phyloP scores from a whole-genome alignment of 164 flowering plant species.

The Cinnamomum chago region DNA sequence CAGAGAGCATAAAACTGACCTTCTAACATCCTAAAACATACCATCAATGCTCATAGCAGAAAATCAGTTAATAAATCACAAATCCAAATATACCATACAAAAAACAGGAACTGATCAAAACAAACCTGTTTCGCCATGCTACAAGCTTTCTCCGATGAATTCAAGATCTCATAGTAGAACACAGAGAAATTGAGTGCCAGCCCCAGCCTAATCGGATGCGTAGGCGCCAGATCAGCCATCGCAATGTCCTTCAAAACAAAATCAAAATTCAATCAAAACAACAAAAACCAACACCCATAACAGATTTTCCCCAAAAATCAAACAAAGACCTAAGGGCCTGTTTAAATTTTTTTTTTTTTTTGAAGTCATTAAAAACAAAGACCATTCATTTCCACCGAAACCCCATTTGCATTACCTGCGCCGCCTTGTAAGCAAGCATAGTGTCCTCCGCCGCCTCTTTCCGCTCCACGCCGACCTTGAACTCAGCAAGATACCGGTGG shows the following conservation, averaged over 20 bases:
- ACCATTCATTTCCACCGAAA: no score
- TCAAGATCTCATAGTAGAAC: slow-evolving; percentile 81
- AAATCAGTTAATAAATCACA: background rate
- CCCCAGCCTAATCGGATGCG: slow-evolving; percentile 78
- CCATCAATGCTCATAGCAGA: background rate
- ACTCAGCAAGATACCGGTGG: slow-evolving; percentile 72
- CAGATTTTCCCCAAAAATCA: background rate
- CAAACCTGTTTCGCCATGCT: slow-evolving; percentile 74
- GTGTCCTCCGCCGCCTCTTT: slow-evolving; percentile 78
- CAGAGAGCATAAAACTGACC: background rate
- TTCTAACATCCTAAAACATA: background rate
- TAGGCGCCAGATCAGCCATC: slow-evolving; percentile 58
- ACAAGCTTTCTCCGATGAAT: slow-evolving; percentile 71
- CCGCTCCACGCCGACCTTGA: slow-evolving; percentile 58
- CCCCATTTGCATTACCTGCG: slow-evolving; percentile 46
- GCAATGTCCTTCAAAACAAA: slow-evolving; percentile 52
- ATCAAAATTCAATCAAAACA: background rate
- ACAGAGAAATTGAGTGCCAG: slow-evolving; percentile 88
- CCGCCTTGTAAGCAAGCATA: slow-evolving; percentile 72
- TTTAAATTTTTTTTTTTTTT: no score
- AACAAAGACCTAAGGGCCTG: background rate
- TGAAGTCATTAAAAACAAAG: no score
- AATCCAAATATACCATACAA: background rate
- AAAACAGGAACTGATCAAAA: background rate
- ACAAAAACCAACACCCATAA: background rate